These are phyloP conservation scores for Tolypocladium pustulatum DNA, from an alignment of 2,329 filamentous ascomycete genomes.

Conservation along the genomic window DNA sequence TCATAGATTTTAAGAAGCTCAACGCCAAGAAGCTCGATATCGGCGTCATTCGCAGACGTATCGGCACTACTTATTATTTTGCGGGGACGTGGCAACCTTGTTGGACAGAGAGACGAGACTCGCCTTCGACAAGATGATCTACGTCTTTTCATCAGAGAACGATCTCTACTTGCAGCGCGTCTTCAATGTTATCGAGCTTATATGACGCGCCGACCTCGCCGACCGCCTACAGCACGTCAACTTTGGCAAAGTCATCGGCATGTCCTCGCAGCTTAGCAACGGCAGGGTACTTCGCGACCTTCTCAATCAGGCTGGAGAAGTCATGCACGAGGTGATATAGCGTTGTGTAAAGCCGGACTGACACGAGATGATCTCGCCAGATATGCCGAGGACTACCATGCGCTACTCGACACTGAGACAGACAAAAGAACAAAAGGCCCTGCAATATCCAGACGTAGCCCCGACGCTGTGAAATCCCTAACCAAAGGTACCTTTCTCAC, in stretches of 20 bases:
- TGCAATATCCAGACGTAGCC: slow-evolving; percentile 52
- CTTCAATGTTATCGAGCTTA: slow-evolving; percentile 18
- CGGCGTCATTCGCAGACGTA: slow-evolving; percentile 52
- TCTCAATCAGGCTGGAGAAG: slow-evolving; percentile 46
- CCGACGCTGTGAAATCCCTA: slow-evolving; percentile 56
- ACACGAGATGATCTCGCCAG: slow-evolving; percentile 4
- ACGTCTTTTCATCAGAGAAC: slow-evolving; percentile 25
- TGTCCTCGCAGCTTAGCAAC: slow-evolving; percentile 31
- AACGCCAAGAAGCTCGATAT: slow-evolving; percentile 56
- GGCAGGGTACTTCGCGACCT: slow-evolving; percentile 48
- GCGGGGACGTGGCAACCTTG: slow-evolving; percentile 59
- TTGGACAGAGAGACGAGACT: slow-evolving; percentile 36
- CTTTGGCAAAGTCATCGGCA: slow-evolving; percentile 37
- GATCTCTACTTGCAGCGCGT: slow-evolving; percentile 23
- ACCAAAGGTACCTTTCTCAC: slow-evolving; percentile 53
- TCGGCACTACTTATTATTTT: slow-evolving; percentile 56
- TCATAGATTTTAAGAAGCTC: slow-evolving; percentile 60
- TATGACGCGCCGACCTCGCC: slow-evolving; percentile 17
- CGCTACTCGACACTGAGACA: slow-evolving; percentile 10
- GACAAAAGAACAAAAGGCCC: slow-evolving; percentile 23
- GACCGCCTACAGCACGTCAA: slow-evolving; percentile 23
- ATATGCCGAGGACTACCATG: neutral
- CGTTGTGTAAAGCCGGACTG: slow-evolving; percentile 19
- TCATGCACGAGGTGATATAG: slow-evolving; percentile 64
- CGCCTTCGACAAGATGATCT: slow-evolving; percentile 27